Conservation (phyloP, 768 basidiomycete genomes). For the Leccinum rimulosum region DNA sequence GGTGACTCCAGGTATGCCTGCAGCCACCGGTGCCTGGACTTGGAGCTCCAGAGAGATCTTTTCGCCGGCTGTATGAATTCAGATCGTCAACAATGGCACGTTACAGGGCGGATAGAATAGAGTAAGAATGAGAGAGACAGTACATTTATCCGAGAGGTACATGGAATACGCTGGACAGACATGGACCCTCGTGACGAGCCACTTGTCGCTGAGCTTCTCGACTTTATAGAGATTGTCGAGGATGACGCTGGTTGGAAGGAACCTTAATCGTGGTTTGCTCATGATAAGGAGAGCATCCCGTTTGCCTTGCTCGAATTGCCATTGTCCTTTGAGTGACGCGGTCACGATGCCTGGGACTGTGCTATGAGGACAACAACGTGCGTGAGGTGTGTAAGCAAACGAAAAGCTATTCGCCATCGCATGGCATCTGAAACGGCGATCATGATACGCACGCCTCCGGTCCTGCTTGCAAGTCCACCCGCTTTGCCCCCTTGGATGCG, state of each 20-base stretch:
- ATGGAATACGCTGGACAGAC: conserved; percentile 34
- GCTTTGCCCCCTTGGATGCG: conserved; percentile 23
- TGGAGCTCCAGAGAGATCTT: conserved; percentile 24
- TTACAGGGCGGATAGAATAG: neutral
- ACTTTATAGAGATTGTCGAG: conserved; percentile 26
- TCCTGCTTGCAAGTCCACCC: conserved; percentile 4
- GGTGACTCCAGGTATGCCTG: conserved; percentile 1
- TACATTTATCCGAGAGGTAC: conserved; percentile 32
- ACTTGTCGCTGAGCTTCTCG: conserved; percentile 27
- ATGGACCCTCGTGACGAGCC: conserved; percentile 33
- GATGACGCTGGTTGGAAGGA: conserved; percentile 19
- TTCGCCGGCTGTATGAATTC: conserved; percentile 19
- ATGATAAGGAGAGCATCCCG: conserved; percentile 38
- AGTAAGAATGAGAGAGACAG: neutral
- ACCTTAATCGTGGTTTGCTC: conserved; percentile 26
- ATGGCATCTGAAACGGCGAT: neutral
- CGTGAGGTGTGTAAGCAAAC: neutral
- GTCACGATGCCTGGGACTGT: conserved; percentile 25
- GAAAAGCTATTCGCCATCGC: neutral
- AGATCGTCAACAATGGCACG: neutral
- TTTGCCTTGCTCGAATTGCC: conserved; percentile 32
- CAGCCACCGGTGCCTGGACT: conserved; percentile 12
- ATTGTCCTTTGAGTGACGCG: conserved; percentile 34
- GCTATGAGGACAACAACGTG: conserved; percentile 3
- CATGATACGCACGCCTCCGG: conserved; percentile 22